These are phyloP conservation scores for Marasmius fiardii DNA, from an alignment of 1,284 basidiomycete species.

Conservation along the genomic window DNA sequence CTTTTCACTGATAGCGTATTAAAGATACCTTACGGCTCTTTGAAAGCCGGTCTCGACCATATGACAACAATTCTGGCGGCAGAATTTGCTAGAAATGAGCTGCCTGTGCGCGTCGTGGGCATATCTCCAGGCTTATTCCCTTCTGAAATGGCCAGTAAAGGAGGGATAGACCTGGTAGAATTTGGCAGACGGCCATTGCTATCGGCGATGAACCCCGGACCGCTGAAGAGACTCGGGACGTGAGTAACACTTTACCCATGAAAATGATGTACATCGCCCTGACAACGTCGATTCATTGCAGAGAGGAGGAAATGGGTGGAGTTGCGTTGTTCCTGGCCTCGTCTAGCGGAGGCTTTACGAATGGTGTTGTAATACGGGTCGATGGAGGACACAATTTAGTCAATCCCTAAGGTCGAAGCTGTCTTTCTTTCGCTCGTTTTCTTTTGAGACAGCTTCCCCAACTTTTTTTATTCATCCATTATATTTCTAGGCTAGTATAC, in stretches of 20 bases:
- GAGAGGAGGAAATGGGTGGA: constrained; percentile 26
- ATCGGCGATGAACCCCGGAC: not conserved
- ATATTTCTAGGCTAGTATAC: no score
- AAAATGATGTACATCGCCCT: not conserved
- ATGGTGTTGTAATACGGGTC: constrained; percentile 24
- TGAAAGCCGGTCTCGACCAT: constrained; percentile 46
- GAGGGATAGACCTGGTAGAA: not conserved
- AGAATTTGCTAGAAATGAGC: constrained; percentile 41
- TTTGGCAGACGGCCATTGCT: not conserved
- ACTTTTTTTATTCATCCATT: no score
- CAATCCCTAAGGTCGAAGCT: constrained; percentile 24
- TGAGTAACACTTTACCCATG: not conserved
- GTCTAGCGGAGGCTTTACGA: constrained; percentile 23
- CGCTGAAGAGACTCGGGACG: not conserved
- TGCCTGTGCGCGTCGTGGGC: constrained; percentile 43
- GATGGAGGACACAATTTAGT: constrained; percentile 26
- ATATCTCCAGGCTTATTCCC: constrained; percentile 43
- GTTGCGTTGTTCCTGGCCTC: constrained; percentile 26
- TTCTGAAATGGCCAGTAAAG: constrained; percentile 34
- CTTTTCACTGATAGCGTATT: no score
- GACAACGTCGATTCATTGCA: constrained; percentile 8
- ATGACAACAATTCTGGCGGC: constrained; percentile 45
- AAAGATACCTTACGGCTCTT: constrained; percentile 11
- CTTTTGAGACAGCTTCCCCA: no score
- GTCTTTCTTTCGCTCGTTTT: no score